Percentiles rank a stretch among this genome's conserved stretches.
Evolutionary conservation across 1,284 basidiomycete species (phyloP).

Genomic region (Macrocybe sp.): DNA sequence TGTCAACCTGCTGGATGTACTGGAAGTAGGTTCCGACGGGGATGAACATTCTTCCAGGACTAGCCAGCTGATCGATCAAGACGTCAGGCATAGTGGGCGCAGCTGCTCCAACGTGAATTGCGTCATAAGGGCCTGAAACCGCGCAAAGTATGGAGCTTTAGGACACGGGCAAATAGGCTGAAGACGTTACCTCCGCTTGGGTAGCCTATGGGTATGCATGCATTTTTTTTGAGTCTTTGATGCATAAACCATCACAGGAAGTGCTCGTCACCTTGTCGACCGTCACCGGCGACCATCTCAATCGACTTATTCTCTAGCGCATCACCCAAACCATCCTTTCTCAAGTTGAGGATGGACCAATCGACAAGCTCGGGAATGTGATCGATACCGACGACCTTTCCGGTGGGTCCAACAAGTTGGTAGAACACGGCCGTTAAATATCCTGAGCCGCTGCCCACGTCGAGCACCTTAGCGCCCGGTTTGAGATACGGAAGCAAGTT

Average conservation of each 20-base stretch:
- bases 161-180: background rate
- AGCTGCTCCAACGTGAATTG: slow-evolving; percentile 95
- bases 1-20: slow-evolving; percentile 76
- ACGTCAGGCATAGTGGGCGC: slow-evolving; percentile 71
- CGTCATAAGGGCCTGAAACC: slow-evolving; percentile 69
- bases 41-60: slow-evolving; percentile 90
- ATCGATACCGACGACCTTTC: slow-evolving; percentile 86
- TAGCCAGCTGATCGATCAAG: slow-evolving; percentile 78
- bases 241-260: no score
- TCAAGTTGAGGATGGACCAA: slow-evolving; percentile 67
- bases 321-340: slow-evolving; percentile 57
- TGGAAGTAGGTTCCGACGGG: slow-evolving; percentile 73
- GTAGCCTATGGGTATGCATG: slow-evolving; percentile 8
- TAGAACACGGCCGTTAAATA: slow-evolving; percentile 77
- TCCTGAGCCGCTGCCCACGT: slow-evolving; percentile 78
- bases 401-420: slow-evolving; percentile 55
- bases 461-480: slow-evolving; percentile 72
- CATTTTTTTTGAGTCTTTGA: no score
- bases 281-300: slow-evolving; percentile 74
- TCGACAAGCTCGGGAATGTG: slow-evolving; percentile 80
- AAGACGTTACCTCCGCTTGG: slow-evolving; percentile 7
- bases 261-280: slow-evolving; percentile 54
- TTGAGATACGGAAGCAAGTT: slow-evolving; percentile 66
- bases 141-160: background rate
- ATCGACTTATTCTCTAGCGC: slow-evolving; percentile 53